Evolutionary conservation across 1,284 basidiomycete genomes (phyloP), one percentile per base, ranked within the genome.

Genomic region (Neotropicomus parvogracilis): DNA sequence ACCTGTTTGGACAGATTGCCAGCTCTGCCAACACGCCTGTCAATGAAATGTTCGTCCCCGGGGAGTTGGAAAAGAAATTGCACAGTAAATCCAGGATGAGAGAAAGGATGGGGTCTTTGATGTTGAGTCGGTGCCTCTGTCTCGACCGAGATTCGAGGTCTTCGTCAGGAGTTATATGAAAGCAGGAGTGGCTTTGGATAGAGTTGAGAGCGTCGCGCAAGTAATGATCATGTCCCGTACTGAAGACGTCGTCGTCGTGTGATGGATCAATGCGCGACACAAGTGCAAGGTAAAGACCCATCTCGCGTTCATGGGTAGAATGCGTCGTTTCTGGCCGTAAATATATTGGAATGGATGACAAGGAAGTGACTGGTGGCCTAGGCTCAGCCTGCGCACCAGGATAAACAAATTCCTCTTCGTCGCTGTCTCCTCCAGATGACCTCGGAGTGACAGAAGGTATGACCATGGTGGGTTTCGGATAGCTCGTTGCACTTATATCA

Each of bases 41-140:
- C 52, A 97, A 69, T 0, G 90, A 87, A 48, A 98, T 80, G 64
- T 98, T 98, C 63, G 80, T 80, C 56, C 95, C 89, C 2, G 94
- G 85, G 0, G 85, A 77, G 50, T 95, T 91, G 5, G 80, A 79
- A 66, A 97, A 92, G 75, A 97, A 95, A 46, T 73, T 75, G 31
- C 85, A 72, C 10, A 95, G 68, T 14, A 77, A 77, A 38, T 85
- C 80, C 31, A 97, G 75, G 16, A 97, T 64, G 26, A 80, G 68
- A 4, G 83, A 80, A 16, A 95, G 70, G 10, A 95, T 72, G 1
- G 86, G 80, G 60, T 97, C 94, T 50, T 82, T 82, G 32, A 85
- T 77, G 54, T 85, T 84, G n/a, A 97, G 70, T 7, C 79, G 75
- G 61, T 94, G 89, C 59, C 85, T 86, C 48, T 70, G 59, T 53